These are phyloP conservation scores for Boletus coccyginus DNA, from an alignment of 768 basidiomycete species.

Conservation along the genomic window DNA sequence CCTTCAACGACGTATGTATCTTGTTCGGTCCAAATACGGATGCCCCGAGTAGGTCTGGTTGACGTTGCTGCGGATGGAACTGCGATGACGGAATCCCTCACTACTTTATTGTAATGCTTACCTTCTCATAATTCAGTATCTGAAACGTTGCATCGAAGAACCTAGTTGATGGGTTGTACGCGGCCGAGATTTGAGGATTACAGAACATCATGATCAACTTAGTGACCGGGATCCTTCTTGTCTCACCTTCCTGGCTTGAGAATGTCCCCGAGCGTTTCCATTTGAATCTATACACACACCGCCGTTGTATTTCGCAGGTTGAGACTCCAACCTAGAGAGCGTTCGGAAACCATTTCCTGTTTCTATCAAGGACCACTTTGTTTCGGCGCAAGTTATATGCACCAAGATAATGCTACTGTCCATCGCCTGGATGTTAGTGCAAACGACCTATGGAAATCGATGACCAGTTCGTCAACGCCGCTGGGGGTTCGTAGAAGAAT, in stretches of 20 bases:
- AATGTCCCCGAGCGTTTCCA: slow-evolving; percentile 45
- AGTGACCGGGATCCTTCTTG: slow-evolving; percentile 1
- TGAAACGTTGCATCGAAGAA: slow-evolving; percentile 79
- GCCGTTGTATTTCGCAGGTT: slow-evolving; percentile 36
- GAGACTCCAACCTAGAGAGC: slow-evolving; percentile 53
- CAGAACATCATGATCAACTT: neutral
- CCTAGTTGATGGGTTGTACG: slow-evolving; percentile 79
- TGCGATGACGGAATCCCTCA: neutral
- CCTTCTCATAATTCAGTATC: slow-evolving; percentile 87
- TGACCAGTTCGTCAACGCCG: neutral
- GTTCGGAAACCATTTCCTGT: slow-evolving; percentile 77
- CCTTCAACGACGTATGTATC: slow-evolving; percentile 70
- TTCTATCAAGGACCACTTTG: slow-evolving; percentile 2
- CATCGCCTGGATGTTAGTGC: slow-evolving; percentile 39
- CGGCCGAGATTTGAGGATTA: slow-evolving; percentile 31
- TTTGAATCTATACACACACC: slow-evolving; percentile 54
- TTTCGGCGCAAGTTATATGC: slow-evolving; percentile 2
- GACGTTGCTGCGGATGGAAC: slow-evolving; percentile 47
- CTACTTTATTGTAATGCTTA: slow-evolving; percentile 22
- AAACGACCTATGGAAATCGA: slow-evolving; percentile 35
- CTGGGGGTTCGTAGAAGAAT: neutral
- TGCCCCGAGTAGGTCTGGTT: slow-evolving; percentile 66
- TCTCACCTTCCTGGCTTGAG: slow-evolving; percentile 44
- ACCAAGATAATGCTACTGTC: slow-evolving; percentile 69
- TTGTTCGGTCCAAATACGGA: slow-evolving; percentile 84